Base-by-base conservation (phyloP, 805 yeast genomes). In the Starmerella roubikii region DNA sequence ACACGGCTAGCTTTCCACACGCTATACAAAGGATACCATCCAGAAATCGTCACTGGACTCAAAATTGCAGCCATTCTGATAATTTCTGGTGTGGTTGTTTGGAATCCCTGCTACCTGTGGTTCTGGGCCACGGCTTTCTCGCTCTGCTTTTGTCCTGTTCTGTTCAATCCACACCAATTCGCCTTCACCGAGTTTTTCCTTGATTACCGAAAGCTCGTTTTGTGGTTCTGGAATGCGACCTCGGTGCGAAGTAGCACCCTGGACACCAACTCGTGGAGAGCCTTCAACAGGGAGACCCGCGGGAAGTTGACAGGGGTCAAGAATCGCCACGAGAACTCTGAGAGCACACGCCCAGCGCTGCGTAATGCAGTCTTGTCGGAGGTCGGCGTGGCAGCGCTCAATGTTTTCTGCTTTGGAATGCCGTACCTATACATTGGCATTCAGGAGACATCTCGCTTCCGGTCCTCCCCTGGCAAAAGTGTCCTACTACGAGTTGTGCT, bases 121-220 rank as follows among this genome's bases (percentile, higher is more conserved):
- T 85, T 85, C 71, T 85, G 95, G 95, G 77, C 85, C 40, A 78
- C 93, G 12, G 67, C 82, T 47, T 69, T 84, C 22, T 76, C 95
- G 1, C 67, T 86, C 55, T 70, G 83, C 65, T 71, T 83, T 51
- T 75, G 94, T 37, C 96, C 96, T 52, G 79, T 82, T 55, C 57
- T 85, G 36, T 85, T 81, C 73, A 85, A 85, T 61, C 95, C 96
- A 26, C 94, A 85, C 64, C 95, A 85, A 65, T 85, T 84, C 58
- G 72, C 91, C 34, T 73, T 83, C 76, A 78, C 74, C 54, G 94
- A 83, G 60, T 85, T 77, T 70, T 80, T 84, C 60, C 70, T 81
- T 58, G 96, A 85, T 61, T 85, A 86, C 69, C 69, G 86, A 60
- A 82, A 76, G 55, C 81, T 72, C 60, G 72, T 83, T 49, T 61